Base-by-base conservation (phyloP, 2,329 filamentous ascomycete genomes). In the Neophaeococcomyces aloes region DNA sequence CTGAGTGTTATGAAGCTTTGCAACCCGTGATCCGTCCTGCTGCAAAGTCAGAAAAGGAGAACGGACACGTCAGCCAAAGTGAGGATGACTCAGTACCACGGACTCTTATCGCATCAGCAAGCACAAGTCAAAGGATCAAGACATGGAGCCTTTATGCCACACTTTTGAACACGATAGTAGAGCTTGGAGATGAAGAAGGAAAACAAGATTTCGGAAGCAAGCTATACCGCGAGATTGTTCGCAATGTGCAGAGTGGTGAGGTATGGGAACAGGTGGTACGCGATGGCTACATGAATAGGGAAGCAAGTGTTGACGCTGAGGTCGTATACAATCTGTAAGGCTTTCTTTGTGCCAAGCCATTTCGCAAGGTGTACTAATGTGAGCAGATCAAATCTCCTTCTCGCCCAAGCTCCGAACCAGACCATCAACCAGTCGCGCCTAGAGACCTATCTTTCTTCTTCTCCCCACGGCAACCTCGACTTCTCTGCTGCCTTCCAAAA, bases 71-170 rank as follows among this genome's bases (percentile, higher is more conserved):
- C 10, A 35, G 39, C 29, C 17, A 17, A 17, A 33, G n/a, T n/a
- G 65, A 71, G 45, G 69, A 61, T 15, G 64, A 66, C 25, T 51
- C 63, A 15, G 59, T 56, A 29, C 72, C 78, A 45, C 69, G 76
- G 21, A 82, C 86, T 21, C 86, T 87, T 3, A 79, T 95, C 42
- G 81, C 85, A 42, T 77, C 74, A 50, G 86, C 86, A 42, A 88
- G 84, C 32, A 78, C 83, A 53, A 83, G 81, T 25, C 91, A 86
- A 45, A 74, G 88, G 52, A 83, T 94, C 62, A 98, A 96, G 65
- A 83, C 96, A 51, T 98, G 91, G 91, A 94, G 87, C 63, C 74
- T 98, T 57, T 98, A 96, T 61, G 75, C 96, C 52, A 94, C 88
- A 14, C 82, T 95, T 39, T 71, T 96, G 50, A 94, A 95, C 66